Evolutionary conservation across 495 filamentous ascomycete species (phyloP), one percentile per base, ranked within the genome.

Genomic region (Talaromyces ruber): DNA sequence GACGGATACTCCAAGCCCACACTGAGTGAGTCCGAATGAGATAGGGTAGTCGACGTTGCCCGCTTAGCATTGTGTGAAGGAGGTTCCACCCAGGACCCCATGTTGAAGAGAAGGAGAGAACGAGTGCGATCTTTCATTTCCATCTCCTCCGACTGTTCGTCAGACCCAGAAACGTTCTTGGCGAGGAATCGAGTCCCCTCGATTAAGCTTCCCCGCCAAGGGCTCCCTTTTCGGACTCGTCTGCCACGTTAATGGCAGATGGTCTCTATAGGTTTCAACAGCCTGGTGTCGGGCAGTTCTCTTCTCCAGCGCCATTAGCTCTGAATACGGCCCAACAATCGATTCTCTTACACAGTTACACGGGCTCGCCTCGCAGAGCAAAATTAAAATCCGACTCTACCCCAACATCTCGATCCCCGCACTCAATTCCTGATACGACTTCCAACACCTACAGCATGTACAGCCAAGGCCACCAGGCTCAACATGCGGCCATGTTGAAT

Each of bases 231-330:
- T 68, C 69, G 73, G 72, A 74, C 69, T 74, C 73, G 67, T 78
- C 73, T 74, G 74, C 73, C 74, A 71, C 74, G 72, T 80, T 88
- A 85, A 92, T 92, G 88, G 88, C 89, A 84, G 88, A 92, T 90
- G 88, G 85, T 86, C 81, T 80, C 72, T 85, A 88, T 80, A 85
- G 86, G 75, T 88, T 86, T 82, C 84, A 85, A 77, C 84, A 87
- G 81, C 76, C 85, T 80, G 83, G 83, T 76, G 79, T 82, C 78
- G 82, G 84, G 74, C 84, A 82, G 70, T 85, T 82, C 70, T 82
- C 77, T 71, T 86, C 81, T 66, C 77, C 79, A 72, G 75, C 82
- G 64, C 79, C 84, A 71, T 68, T 72, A 58, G 74, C 76, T 63
- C 78, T 25, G 45, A 65, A 53, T 62, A 63, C 62, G 70, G 71